These are phyloP conservation scores for Tricharina praecox DNA, from an alignment of 495 filamentous ascomycete genomes.

Conservation along the genomic window DNA sequence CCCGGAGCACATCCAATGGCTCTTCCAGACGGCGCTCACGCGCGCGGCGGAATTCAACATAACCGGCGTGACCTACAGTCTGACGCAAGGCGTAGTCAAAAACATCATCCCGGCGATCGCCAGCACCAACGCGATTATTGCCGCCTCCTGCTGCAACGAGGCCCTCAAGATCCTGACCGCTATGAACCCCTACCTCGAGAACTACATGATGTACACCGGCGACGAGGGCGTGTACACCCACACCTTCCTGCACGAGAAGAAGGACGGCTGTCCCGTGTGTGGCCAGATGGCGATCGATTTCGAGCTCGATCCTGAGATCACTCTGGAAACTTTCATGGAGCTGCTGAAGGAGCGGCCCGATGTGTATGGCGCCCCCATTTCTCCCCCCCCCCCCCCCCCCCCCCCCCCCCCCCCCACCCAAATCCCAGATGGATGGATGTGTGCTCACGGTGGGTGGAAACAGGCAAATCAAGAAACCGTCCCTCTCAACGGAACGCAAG, in stretches of 20 bases:
- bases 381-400: too few relatives aligned
- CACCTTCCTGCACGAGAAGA: constrained; percentile 83
- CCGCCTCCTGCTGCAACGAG: constrained; percentile 88
- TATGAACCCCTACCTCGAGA: constrained; percentile 65
- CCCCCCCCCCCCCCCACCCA: too few relatives aligned
- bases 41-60: constrained; percentile 84
- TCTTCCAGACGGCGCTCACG: constrained; percentile 68
- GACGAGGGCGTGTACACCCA: constrained; percentile 93
- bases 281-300: constrained; percentile 62
- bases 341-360: constrained; percentile 67
- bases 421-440: neutral
- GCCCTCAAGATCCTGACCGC: constrained; percentile 82
- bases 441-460: constrained; percentile 4
- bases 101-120: constrained; percentile 99
- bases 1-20: constrained; percentile 91
- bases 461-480: constrained; percentile 70
- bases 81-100: constrained; percentile 96
- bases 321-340: constrained; percentile 72
- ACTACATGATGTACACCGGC: constrained; percentile 99
- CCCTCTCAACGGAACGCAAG: constrained; percentile 59
- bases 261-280: constrained; percentile 87
- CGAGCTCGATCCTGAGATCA: constrained; percentile 49
- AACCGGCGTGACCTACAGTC: constrained; percentile 79
- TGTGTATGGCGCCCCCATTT: constrained; percentile 33
- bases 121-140: constrained; percentile 91